phyloP scores from a whole-genome alignment of 179 eudicot genomes.

The Nepenthes alata region DNA sequence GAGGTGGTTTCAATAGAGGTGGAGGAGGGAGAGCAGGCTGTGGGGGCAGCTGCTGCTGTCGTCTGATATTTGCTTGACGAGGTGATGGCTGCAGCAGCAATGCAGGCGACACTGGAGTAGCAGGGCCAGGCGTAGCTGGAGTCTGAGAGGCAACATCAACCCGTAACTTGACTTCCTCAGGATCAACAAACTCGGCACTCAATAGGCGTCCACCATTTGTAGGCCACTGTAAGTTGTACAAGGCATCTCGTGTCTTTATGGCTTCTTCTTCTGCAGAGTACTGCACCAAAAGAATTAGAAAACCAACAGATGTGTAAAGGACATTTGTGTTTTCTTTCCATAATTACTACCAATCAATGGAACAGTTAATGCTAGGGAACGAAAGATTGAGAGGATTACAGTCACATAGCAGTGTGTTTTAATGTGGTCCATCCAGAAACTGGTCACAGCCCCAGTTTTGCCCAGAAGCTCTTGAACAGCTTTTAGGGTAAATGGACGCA shows the following conservation, averaged over 20 bases:
- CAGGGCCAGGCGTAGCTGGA: conserved; percentile 37
- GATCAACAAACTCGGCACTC: conserved; percentile 75
- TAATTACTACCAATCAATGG: too few relatives aligned
- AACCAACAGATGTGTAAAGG: too few relatives aligned
- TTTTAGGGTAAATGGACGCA: conserved; percentile 89
- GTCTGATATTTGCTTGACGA: conserved; percentile 27
- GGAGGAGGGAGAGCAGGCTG: conserved; percentile 32
- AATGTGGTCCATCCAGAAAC: conserved; percentile 97
- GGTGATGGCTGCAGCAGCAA: conserved; percentile 36
- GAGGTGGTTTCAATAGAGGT: conserved; percentile 21
- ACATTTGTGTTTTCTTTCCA: too few relatives aligned
- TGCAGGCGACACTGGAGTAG: conserved; percentile 12
- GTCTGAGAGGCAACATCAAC: conserved; percentile 41
- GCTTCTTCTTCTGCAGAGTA: conserved; percentile 83
- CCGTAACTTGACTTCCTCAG: conserved; percentile 68
- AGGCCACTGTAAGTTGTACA: conserved; percentile 92
- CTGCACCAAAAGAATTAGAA: conserved; percentile 24
- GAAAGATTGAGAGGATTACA: conserved; percentile 19
- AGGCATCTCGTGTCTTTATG: conserved; percentile 71
- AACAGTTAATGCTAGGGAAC: neutral
- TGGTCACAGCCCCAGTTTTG: conserved; percentile 60
- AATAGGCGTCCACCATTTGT: conserved; percentile 73
- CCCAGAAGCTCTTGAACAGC: conserved; percentile 87
- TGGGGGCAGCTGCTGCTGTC: conserved; percentile 40
- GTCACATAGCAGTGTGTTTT: conserved; percentile 90